Evolutionary conservation across 1,284 basidiomycete species (phyloP).

Genomic region (Ceratobasidium sp.): DNA sequence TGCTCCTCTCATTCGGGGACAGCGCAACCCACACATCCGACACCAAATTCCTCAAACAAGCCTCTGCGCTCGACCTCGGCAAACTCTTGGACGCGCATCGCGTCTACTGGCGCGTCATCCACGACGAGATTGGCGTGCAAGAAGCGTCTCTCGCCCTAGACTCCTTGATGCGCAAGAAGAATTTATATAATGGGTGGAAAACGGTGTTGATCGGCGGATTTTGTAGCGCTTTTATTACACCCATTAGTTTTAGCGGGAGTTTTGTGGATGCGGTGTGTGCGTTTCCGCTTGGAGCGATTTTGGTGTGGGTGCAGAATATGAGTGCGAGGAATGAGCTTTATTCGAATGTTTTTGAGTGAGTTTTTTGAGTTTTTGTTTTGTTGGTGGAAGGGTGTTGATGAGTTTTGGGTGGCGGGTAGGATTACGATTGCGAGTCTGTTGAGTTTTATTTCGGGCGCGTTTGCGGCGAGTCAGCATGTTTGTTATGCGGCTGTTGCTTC

Average conservation of each 20-base stretch:
- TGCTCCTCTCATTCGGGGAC: conserved; percentile 88
- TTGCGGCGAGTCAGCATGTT: conserved; percentile 77
- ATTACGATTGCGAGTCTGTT: conserved; percentile 84
- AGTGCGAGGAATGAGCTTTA: conserved; percentile 85
- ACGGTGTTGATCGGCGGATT: conserved; percentile 79
- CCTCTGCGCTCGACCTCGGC: conserved; percentile 78
- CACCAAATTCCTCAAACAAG: conserved; percentile 85
- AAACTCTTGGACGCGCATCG: conserved; percentile 83
- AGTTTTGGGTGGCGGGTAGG: conserved; percentile 80
- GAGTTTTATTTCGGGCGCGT: conserved; percentile 84
- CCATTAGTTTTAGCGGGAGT: conserved; percentile 77
- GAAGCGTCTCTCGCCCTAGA: conserved; percentile 79
- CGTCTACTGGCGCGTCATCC: conserved; percentile 89
- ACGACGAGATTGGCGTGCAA: conserved; percentile 86
- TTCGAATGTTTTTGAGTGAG: conserved; percentile 86
- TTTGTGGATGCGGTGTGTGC: conserved; percentile 84
- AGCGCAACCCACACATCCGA: conserved; percentile 85
- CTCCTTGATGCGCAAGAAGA: conserved; percentile 75
- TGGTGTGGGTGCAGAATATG: conserved; percentile 81
- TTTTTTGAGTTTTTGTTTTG: conserved; percentile 48
- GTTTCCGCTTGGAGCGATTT: conserved; percentile 83
- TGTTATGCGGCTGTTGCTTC: conserved; percentile 91
- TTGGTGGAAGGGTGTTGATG: conserved; percentile 65
- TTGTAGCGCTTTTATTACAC: conserved; percentile 84
- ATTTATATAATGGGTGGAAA: conserved; percentile 71